These are phyloP conservation scores for Albugo candida DNA, from an alignment of 352 stramenopile genomes.

Conservation along the genomic window DNA sequence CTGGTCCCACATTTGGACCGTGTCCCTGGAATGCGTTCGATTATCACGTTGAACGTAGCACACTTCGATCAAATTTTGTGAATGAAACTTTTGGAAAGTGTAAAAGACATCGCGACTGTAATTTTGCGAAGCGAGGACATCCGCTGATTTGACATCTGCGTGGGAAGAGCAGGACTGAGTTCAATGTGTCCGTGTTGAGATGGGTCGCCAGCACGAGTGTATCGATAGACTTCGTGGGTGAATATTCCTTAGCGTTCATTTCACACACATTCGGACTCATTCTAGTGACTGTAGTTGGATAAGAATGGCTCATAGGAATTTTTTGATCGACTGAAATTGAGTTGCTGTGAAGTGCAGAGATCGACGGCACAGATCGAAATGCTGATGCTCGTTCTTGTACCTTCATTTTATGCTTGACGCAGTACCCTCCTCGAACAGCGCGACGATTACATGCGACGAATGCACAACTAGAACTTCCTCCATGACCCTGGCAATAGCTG, in stretches of 20 bases:
- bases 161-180: neutral
- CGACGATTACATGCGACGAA: constrained; percentile 16
- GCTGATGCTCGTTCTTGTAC: neutral
- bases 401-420: constrained; percentile 14
- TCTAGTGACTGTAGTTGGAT: constrained; percentile 4
- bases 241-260: neutral
- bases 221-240: neutral
- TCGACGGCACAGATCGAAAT: neutral
- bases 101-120: constrained; percentile 8
- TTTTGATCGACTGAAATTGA: neutral
- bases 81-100: constrained; percentile 1
- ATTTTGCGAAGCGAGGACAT: constrained; percentile 11
- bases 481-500: constrained; percentile 23
- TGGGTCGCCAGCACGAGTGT: constrained; percentile 3
- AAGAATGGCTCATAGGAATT: neutral
- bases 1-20: no score
- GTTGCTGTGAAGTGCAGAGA: neutral
- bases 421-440: constrained; percentile 17
- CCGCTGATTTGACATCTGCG: neutral
- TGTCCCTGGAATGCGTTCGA: no score
- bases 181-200: constrained; percentile 1
- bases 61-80: neutral
- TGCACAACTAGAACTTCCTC: constrained; percentile 20
- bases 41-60: no score
- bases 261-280: neutral